Conservation (phyloP, 2,329 filamentous ascomycete genomes). For the Stagonosporopsis cucurbitacearum region DNA sequence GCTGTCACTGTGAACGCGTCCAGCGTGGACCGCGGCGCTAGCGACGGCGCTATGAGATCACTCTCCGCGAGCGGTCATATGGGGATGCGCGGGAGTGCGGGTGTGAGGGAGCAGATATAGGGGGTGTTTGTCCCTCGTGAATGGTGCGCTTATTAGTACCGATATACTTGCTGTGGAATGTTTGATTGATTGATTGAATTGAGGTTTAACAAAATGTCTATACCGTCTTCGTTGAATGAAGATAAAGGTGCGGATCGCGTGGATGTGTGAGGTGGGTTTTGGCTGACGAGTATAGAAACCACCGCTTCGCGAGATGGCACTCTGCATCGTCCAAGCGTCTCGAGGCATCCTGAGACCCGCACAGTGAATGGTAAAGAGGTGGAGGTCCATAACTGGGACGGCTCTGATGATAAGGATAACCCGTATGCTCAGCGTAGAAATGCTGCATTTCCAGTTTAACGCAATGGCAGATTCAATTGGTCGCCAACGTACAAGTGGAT, state of each 20-base stretch:
- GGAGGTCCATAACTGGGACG: constrained; percentile 33
- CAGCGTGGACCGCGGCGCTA: not conserved
- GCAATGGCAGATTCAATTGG: constrained; percentile 49
- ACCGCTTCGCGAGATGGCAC: constrained; percentile 5
- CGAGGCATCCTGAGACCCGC: constrained; percentile 11
- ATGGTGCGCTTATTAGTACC: not conserved
- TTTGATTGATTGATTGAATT: not conserved
- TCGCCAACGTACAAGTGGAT: constrained; percentile 50
- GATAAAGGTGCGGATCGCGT: constrained; percentile 13
- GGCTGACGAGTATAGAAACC: not conserved
- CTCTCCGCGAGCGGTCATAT: constrained; percentile 1
- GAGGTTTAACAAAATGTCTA: constrained; percentile 17
- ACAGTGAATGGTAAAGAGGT: constrained; percentile 31
- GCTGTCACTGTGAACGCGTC: not conserved
- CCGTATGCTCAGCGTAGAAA: constrained; percentile 19
- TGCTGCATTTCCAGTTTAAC: too few species aligned
- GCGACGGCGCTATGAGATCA: constrained; percentile 8
- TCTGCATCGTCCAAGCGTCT: constrained; percentile 7
- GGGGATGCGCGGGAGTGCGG: not conserved
- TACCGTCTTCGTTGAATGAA: constrained; percentile 12
- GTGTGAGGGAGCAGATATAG: not conserved
- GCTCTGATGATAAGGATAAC: constrained; percentile 33
- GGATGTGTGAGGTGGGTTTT: not conserved
- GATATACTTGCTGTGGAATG: not conserved
- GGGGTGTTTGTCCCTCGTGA: too few species aligned